Evolutionary conservation across 768 basidiomycete species (phyloP), one percentile per base, ranked within the genome.

Genomic region (Russula virescens): DNA sequence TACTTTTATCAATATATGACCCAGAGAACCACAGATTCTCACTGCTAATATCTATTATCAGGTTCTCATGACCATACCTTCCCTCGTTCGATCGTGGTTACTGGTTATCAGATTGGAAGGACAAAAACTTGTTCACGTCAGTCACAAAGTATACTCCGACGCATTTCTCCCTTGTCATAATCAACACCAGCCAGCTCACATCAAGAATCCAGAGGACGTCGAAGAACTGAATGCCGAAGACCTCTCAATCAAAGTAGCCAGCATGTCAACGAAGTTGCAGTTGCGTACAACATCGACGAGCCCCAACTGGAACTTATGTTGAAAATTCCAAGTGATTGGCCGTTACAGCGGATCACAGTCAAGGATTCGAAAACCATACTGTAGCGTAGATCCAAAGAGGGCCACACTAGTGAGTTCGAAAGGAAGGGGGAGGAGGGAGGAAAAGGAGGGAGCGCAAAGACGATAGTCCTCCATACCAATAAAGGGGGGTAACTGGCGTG

Each of bases 1-100:
- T 21, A 42, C n/a, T 23, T 16, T 58, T 55, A n/a, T 59, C 67
- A 90, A 87, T 82, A 26, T 87, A 85, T 54, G 81, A 88, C 66
- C 73, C 81, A 0, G 80, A 78, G 11, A 76, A 78, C 6, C 61
- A 42, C 81, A 78, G 10, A 77, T 95, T 5, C 75, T 98, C 7
- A 85, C 91, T 4, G 91, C 92, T 0, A 91, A 98, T 67, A 78
- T 96, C 16, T 97, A 90, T 74, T 94, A 95, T 72, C 89, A 91
- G 28, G 83, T 93, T 1, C 81, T 98, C 14, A 80, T 89, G 10
- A 84, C 85, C 10, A 81, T 96, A 18, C 94, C 97, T 0, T 89
- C 93, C 0, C 80, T 96, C 38, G 83, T 98, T 55, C 85, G 94
- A 50, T 78, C 79, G 13, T 98, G 93, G 91, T 86, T n/a, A n/a